Base-by-base conservation (phyloP, 768 basidiomycete species). In the Pleurotus platypus region DNA sequence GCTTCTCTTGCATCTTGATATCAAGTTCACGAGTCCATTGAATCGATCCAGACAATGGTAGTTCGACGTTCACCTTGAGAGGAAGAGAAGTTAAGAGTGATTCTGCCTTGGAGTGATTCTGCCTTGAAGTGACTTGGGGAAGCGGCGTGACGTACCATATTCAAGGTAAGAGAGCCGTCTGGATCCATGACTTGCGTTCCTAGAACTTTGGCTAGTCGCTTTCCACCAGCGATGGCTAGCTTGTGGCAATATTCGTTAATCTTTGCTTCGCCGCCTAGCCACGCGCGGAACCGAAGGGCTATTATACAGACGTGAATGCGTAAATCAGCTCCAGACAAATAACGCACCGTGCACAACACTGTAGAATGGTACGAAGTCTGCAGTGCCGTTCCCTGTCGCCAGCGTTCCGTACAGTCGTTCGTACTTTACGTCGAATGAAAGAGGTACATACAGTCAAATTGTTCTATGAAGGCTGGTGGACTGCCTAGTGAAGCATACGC, bases 231-330 rank as follows among this genome's bases (percentile, higher is more conserved):
- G 4, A 87, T 58, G 2, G 91, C 92, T 6, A 94, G 78, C 7
- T 76, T 63, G 66, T 86, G 88, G 61, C 85, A 90, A 68, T 94
- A 94, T 1, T 73, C 75, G 60, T 84, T 85, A 58, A 94, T 93
- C 60, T 79, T 81, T 24, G 80, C 72, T 69, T 96, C 93, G 2
- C 94, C 93, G 0, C 93, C 92, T 11, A 94, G 72, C 78, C 83
- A 85, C 56, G 82, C 69, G 39, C 94, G 83, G 72, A 93, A 94
- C 42, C 88, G 81, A 6, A 94, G 67, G 0, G 92, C 94, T 85
- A 51, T 30, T 24, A 5, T 18, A 27, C 51, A 15, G 6, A 18
- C 53, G 30, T 56, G 24, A 12, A 30, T 27, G 16, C 22, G 5
- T 37, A 27, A 12, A 22, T 11, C 27, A 15, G 16, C 24, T 1